Conservation (phyloP, 169 alveolate genomes). For the Babesia ovata region DNA sequence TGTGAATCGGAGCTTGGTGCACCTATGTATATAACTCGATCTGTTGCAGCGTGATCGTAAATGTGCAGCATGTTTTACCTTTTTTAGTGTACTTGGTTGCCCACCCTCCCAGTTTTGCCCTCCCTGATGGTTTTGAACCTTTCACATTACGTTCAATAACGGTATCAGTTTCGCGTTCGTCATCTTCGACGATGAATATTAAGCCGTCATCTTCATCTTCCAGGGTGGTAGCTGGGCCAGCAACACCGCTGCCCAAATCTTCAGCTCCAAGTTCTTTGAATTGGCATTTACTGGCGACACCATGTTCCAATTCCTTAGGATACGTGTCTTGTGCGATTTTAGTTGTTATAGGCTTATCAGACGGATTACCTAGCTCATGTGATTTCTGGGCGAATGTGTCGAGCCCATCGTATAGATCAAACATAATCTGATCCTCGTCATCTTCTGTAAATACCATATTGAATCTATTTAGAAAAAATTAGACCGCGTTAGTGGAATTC, state of each 20-base stretch:
- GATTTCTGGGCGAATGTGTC: constrained; percentile 46
- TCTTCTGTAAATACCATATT: constrained; percentile 22
- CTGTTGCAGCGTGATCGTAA: constrained; percentile 10
- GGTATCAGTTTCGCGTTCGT: background rate
- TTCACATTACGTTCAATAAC: background rate
- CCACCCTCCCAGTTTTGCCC: constrained; percentile 38
- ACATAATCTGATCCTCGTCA: constrained; percentile 59
- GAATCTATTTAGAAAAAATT: background rate
- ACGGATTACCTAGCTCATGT: background rate
- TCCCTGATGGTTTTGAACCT: constrained; percentile 5
- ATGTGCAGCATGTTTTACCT: background rate
- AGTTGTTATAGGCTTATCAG: background rate
- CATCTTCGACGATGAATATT: constrained; percentile 53
- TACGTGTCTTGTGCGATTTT: background rate
- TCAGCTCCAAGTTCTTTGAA: background rate
- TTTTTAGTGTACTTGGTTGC: constrained; percentile 1
- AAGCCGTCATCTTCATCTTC: constrained; percentile 54
- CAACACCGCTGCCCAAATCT: constrained; percentile 19
- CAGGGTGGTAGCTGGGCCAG: constrained; percentile 1
- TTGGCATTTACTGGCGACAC: background rate
- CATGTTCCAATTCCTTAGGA: background rate
- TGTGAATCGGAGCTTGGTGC: constrained; percentile 58
- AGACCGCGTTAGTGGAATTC: constrained; percentile 1
- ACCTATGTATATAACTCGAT: constrained; percentile 56
- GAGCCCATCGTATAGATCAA: constrained; percentile 70